Base-by-base conservation (phyloP, 73 alveolate species). In the Blepharisma japonicum region DNA sequence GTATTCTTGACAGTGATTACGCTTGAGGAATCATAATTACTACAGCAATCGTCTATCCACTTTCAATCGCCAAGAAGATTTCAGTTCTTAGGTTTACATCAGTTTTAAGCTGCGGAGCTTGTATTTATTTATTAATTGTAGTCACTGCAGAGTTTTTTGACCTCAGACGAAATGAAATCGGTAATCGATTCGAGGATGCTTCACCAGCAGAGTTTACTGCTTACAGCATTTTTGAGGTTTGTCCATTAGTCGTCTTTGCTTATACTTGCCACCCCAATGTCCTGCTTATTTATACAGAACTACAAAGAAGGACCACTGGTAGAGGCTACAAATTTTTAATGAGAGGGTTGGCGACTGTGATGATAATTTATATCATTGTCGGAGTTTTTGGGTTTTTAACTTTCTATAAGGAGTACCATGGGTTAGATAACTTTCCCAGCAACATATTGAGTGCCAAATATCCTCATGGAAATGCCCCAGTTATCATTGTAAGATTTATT, bases 221-320 rank as follows among this genome's bases (percentile, higher is more conserved):
- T 45, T 14, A 83, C 21, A 89, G 91, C 7, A 49, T 89, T 6
- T 83, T 86, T 7, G 70, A 77, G 55, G 61, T 90, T 6, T 53
- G 81, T 6, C 92, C 92, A 0, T 67, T 81, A 49, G 84, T 89
- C 7, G 71, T 85, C 32, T 89, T 89, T 66, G 85, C 93, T 4
- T 89, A 55, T 53, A 78, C 87, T 83, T 89, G 89, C 66, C 83
- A 89, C 54, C 91, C 89, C n/a, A 85, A 86, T 61, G 83, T 89
- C 20, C 89, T 91, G n/a, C 61, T 77, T 55, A 86, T 89, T 51
- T 89, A 89, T 53, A 45, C 81, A 55, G 96, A 89, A 50, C 87
- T 89, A 0, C 81, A 86, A 51, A 79, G 83, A 39, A 85, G 82
- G 56, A 72, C 49, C 50, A 21, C 50, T 11, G 81, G 66, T 38